phyloP scores from a whole-genome alignment of 768 basidiomycete species.

The Cystofilobasidium ferigula region DNA sequence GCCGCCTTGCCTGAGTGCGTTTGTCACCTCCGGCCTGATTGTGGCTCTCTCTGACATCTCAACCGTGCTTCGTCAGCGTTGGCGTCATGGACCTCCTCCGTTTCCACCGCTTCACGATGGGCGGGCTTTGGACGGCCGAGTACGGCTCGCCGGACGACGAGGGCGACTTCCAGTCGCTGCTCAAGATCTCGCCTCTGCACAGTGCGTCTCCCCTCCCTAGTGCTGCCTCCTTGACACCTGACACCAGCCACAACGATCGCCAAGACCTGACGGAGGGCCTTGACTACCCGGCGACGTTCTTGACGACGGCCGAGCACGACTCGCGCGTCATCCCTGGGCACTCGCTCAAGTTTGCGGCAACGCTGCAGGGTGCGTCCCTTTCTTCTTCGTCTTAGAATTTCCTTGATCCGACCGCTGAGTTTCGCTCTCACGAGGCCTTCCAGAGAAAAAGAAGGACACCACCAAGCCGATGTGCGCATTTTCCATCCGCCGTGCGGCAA shows the following conservation, averaged over 20 bases:
- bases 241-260: too few species aligned
- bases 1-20: constrained; percentile 25
- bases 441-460: constrained; percentile 2
- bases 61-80: background rate
- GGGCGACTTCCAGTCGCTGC: constrained; percentile 3
- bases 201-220: constrained; percentile 6
- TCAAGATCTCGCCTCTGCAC: constrained; percentile 23
- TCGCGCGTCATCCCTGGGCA: constrained; percentile 25
- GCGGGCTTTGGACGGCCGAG: constrained; percentile 23
- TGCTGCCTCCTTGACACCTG: too few species aligned
- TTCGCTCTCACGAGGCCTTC: background rate
- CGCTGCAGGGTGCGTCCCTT: constrained; percentile 10
- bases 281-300: constrained; percentile 11
- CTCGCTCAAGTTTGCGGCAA: constrained; percentile 20
- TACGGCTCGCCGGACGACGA: constrained; percentile 17
- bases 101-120: constrained; percentile 25
- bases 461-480: background rate
- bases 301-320: constrained; percentile 23
- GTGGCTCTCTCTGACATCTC: background rate
- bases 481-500: too few species aligned
- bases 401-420: background rate
- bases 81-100: constrained; percentile 24
- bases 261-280: background rate
- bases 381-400: background rate
- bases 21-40: too few species aligned